phyloP scores from a whole-genome alignment of 768 basidiomycete genomes.

The Jaapia argillacea region DNA sequence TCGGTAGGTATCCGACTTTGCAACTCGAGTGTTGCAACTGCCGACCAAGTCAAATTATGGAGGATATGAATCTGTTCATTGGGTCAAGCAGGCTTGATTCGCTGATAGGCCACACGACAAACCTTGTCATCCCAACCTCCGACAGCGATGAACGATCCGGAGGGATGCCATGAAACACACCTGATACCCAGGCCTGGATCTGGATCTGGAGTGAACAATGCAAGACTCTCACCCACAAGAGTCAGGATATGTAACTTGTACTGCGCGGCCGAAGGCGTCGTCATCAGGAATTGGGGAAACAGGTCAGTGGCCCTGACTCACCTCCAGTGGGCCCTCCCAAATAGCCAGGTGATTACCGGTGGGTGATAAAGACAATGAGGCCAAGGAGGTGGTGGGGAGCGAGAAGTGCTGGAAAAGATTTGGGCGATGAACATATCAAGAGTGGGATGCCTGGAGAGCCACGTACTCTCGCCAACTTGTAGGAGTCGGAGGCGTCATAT shows the following conservation, averaged over 20 bases:
- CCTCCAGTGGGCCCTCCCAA: constrained; percentile 84
- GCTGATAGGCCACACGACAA: constrained; percentile 5
- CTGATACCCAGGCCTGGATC: constrained; percentile 85
- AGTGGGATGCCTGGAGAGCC: too few species aligned
- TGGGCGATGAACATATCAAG: too few species aligned
- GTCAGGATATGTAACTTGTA: constrained; percentile 69
- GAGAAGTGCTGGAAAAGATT: constrained; percentile 83
- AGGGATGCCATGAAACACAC: constrained; percentile 77
- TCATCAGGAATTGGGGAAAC: constrained; percentile 1
- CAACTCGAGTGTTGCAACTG: constrained; percentile 52
- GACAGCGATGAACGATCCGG: constrained; percentile 69
- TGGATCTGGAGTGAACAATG: constrained; percentile 57
- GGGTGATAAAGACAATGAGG: constrained; percentile 68
- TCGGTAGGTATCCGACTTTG: constrained; percentile 43
- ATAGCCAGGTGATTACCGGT: constrained; percentile 65
- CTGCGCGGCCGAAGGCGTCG: too few species aligned
- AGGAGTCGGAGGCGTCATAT: constrained; percentile 66
- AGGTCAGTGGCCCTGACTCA: constrained; percentile 19
- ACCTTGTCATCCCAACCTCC: constrained; percentile 90
- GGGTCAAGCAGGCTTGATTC: too few species aligned
- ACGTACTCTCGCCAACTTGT: constrained; percentile 64
- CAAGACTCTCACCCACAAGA: constrained; percentile 51
- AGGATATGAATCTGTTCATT: constrained; percentile 65
- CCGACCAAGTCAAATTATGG: constrained; percentile 68
- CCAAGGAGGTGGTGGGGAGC: constrained; percentile 61